phyloP scores from a whole-genome alignment of 2,329 filamentous ascomycete genomes.

The Trichoderma simmonsii region DNA sequence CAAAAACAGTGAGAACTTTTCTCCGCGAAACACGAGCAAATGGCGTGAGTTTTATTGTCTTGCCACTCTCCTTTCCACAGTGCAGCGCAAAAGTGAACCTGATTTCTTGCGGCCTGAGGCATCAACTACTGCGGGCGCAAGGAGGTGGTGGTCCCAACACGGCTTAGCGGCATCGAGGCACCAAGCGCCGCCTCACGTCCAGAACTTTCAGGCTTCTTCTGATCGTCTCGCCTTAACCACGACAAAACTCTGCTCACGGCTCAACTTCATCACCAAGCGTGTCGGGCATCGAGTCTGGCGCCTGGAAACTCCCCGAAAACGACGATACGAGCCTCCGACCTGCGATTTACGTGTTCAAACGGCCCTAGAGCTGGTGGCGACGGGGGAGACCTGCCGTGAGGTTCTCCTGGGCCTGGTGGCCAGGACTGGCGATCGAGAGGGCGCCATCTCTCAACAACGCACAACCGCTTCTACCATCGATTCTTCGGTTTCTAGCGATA shows the following conservation, averaged over 20 bases:
- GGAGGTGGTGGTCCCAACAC: conserved; percentile 22
- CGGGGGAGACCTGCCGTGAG: conserved; percentile 43
- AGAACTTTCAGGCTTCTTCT: conserved; percentile 44
- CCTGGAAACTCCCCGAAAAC: conserved; percentile 27
- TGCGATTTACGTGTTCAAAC: conserved; percentile 38
- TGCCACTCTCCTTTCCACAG: not conserved
- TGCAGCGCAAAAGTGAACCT: not conserved
- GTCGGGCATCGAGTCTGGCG: conserved; percentile 47
- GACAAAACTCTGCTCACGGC: conserved; percentile 41
- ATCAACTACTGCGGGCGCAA: conserved; percentile 19
- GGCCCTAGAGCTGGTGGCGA: conserved; percentile 44
- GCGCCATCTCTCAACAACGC: conserved; percentile 40
- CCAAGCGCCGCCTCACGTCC: conserved; percentile 41
- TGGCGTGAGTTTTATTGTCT: not conserved
- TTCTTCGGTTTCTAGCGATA: conserved; percentile 27
- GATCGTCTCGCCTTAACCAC: conserved; percentile 41
- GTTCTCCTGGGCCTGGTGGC: conserved; percentile 48
- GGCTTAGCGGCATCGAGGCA: conserved; percentile 34
- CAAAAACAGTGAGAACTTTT: not conserved
- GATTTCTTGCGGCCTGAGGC: conserved; percentile 28
- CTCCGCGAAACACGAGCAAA: not conserved
- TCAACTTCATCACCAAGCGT: conserved; percentile 49
- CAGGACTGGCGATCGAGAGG: conserved; percentile 42
- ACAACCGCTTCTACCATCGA: conserved; percentile 35
- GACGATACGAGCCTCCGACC: conserved; percentile 33